Conservation (phyloP, 805 yeast species). For the Metschnikowia dekortorum region DNA sequence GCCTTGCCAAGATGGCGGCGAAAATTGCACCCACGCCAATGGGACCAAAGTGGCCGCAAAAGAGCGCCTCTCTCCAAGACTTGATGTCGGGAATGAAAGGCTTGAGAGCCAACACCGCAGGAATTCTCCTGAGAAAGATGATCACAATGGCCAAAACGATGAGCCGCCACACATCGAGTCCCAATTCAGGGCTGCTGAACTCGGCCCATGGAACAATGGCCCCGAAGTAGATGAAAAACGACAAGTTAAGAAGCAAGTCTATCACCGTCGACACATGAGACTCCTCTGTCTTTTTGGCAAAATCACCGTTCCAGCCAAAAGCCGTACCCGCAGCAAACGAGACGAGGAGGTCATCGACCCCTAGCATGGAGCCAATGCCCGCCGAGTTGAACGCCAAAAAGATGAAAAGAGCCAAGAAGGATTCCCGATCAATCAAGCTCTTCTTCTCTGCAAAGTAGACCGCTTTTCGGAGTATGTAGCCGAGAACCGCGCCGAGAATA, state of each 20-base stretch:
- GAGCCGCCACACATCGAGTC: slow-evolving; percentile 75
- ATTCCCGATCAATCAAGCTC: slow-evolving; percentile 78
- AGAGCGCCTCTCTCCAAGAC: slow-evolving; percentile 89
- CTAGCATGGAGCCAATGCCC: slow-evolving; percentile 83
- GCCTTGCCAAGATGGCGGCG: slow-evolving; percentile 75
- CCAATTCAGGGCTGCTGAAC: slow-evolving; percentile 58
- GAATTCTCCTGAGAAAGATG: slow-evolving; percentile 72
- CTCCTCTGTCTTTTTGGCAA: slow-evolving; percentile 76
- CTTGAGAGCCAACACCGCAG: slow-evolving; percentile 70
- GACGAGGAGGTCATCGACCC: slow-evolving; percentile 83
- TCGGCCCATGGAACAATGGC: slow-evolving; percentile 86
- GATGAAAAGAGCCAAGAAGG: slow-evolving; percentile 79
- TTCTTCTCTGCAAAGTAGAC: slow-evolving; percentile 69
- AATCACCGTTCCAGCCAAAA: slow-evolving; percentile 92
- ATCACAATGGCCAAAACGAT: slow-evolving; percentile 70
- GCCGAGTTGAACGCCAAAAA: slow-evolving; percentile 81
- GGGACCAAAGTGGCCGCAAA: slow-evolving; percentile 95
- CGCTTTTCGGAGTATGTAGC: slow-evolving; percentile 63
- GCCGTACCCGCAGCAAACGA: slow-evolving; percentile 93
- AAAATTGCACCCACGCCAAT: slow-evolving; percentile 93
- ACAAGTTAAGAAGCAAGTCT: slow-evolving; percentile 74
- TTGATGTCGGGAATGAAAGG: slow-evolving; percentile 83
- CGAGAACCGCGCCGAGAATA: slow-evolving; percentile 66
- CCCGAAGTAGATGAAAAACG: slow-evolving; percentile 87
- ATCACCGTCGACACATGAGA: slow-evolving; percentile 87